These are phyloP conservation scores for Aegilops sharonensis DNA, from an alignment of 176 grass and related monocot genomes.

Conservation along the genomic window DNA sequence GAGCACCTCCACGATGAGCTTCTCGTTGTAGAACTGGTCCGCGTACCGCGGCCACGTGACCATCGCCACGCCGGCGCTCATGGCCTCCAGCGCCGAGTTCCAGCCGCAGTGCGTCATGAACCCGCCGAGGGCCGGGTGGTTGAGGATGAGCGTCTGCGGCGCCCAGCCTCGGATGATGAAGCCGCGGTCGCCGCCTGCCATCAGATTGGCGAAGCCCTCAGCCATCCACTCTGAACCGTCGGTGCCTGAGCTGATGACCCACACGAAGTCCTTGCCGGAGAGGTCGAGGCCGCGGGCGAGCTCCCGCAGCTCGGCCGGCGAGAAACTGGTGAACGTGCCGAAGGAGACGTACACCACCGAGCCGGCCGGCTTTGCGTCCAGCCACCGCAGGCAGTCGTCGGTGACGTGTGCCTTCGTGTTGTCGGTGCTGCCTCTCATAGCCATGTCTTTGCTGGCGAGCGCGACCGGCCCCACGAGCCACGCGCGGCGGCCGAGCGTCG, in stretches of 20 bases:
- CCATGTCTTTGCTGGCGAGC: background rate
- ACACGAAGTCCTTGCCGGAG: background rate
- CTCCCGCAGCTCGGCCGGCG: background rate
- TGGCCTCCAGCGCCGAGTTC: constrained; percentile 43
- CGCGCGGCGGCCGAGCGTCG: background rate
- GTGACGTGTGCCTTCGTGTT: too few species aligned
- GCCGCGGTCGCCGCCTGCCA: background rate
- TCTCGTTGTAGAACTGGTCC: constrained; percentile 6
- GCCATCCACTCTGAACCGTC: background rate
- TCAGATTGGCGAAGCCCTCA: background rate
- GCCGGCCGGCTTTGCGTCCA: background rate
- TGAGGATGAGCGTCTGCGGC: background rate
- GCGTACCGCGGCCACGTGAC: background rate
- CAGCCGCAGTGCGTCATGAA: constrained; percentile 55
- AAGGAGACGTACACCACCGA: background rate
- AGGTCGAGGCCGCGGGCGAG: background rate
- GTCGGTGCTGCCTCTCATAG: too few species aligned
- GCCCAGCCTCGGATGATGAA: background rate
- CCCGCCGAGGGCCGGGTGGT: background rate
- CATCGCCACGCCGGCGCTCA: background rate
- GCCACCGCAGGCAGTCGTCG: background rate
- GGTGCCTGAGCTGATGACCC: background rate
- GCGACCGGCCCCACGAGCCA: background rate
- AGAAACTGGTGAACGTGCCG: background rate
- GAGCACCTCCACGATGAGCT: background rate